Base-by-base conservation (phyloP, 2,329 filamentous ascomycete genomes). In the Verticillium klebahnii region DNA sequence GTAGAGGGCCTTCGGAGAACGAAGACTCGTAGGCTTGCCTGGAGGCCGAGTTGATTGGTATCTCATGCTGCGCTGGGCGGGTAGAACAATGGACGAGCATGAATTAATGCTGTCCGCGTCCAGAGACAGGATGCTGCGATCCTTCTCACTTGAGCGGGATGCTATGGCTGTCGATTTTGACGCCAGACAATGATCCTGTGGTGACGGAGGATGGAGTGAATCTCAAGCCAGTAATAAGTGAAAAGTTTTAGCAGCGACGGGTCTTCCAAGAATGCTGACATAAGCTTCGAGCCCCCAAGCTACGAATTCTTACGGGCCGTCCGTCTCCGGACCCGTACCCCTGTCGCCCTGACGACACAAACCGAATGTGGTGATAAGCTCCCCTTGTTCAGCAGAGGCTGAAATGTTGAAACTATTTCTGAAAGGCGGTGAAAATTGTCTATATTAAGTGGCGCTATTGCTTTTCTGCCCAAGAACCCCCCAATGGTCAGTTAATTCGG, bases 1-100 rank as follows among this genome's bases (percentile, higher is more conserved):
- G 59, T 45, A 61, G 63, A 63, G 65, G 64, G 63, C 64, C 64
- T 57, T 45, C 61, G 57, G 31, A 34, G 23, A 40, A 57, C 61
- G 31, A 59, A 40, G 63, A 66, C 64, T 66, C 64, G 64, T 62
- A 11, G 12, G 45, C 9, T 52, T 52, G 45, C 45, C 45, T 8
- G 45, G 19, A 52, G 45, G 45, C 45, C 45, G 45, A 52, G 45
- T 52, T 52, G 45, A 52, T 52, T 52, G 45, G n/a, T 52, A 52
- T 52, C 45, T 52, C 45, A 52, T 52, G 45, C 45, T 52, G 45
- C 45, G 45, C 9, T 52, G 45, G n/a, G 19, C 11, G 19, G 11
- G 11, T 8, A 23, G 19, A 8, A 52, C 34, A 36, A 2, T 14
- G 34, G 34, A 36, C 7, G 45, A 23, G 45, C 19, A 52, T 19